Base-by-base conservation (phyloP, 192 early-diverging fungal species). In the Backusella sp. region DNA sequence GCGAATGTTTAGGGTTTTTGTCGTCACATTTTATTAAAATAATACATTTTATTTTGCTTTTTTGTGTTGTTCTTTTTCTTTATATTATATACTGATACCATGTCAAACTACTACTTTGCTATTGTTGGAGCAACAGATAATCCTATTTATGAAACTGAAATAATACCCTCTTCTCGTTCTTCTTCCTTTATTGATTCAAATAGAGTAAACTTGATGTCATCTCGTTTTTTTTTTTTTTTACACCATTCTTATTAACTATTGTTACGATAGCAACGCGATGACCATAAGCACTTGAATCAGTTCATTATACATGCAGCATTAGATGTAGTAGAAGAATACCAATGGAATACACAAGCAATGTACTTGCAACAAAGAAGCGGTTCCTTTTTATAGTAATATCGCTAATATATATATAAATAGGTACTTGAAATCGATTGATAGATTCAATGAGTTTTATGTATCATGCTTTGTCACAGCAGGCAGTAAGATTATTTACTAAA, bases 291-390 rank as follows among this genome's bases (percentile, higher is more conserved):
- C 83, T 80, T 99, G 70, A 96, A 96, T 78, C 98, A 99, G 78
- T 99, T 99, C 76, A 94, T 99, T 59, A 91, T 96, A 12, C 98
- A 99, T 79, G 92, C 97, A 9, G 96, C 97, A 21, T 88, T 99
- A 68, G 98, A 99, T 84, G 88, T 98, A 44, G 95, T 99, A 19
- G 97, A 99, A 74, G 98, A 99, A 79, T 82, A 94, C 32, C 92
- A 94, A 84, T 97, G 96, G 91, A 92, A 86, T 74, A 95, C 91
- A 30, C 94, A 89, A 59, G 87, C 91, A 6, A 94, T 93, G 93
- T 95, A 90, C 80, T 37, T 21, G 36, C 65, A 32, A 6, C 0
- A 30, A 30, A 28, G 14, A 28, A 30, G 62, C 23, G 21, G 30
- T 3, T 26, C 42, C 15, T 53, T 41, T 12, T 32, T 26, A 8